Base-by-base conservation (phyloP, 805 yeast species). In the Ogataea naganishii region DNA sequence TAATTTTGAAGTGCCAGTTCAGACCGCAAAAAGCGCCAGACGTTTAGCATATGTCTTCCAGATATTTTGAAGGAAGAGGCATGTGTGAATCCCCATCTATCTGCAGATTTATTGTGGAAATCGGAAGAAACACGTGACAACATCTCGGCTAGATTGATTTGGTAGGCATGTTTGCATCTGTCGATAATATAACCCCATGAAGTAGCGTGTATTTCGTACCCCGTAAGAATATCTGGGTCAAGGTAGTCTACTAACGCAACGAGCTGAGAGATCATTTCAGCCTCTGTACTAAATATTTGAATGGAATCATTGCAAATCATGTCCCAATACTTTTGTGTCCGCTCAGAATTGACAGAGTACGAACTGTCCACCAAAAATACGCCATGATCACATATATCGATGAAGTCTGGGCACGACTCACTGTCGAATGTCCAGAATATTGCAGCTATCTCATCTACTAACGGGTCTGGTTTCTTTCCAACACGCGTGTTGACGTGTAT, bases 101-200 rank as follows among this genome's bases (percentile, higher is more conserved):
- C 88, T 2, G 75, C 72, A 27, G 64, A 48, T 43, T 69, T 78
- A 20, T 72, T 74, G 23, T 61, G 62, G 20, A 65, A 59, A 24
- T 68, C 66, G 15, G 35, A 42, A 1, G 46, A 53, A 0, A 78
- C 78, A 32, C 95, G 57, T 1, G 95, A 73, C 1, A 86, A 48
- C 24, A 72, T 68, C 0, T 63, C 58, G n/a, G 69, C 49, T 4
- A 85, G 39, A 40, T 83, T 80, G 9, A 66, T 53, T 2, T 68
- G 69, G 43, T 64, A 64, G 2, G 47, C 53, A 0, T 34, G 37
- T 12, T 60, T 49, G 33, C 70, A 66, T 26, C 98, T 51, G 30
- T 82, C 92, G 16, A 82, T 64, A 0, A 88, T 31, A 44, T 82
- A 92, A 0, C 98, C 97, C 97, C 97, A 89, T 0, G 96, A 83